phyloP scores from a whole-genome alignment of 768 basidiomycete genomes.

The Pulveroboletus sp. region DNA sequence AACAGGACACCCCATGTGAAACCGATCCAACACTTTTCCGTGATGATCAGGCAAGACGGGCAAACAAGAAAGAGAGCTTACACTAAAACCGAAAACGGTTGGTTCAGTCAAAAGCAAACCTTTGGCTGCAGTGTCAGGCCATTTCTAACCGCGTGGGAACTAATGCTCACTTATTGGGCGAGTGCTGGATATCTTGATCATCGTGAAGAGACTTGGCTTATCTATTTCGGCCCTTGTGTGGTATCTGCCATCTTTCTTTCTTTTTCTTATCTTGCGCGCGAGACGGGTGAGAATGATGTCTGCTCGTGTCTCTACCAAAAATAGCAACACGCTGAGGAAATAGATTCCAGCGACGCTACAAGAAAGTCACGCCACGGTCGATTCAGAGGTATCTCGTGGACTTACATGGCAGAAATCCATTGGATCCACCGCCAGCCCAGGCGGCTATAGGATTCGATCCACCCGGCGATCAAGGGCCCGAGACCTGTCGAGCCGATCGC shows the following conservation, averaged over 20 bases:
- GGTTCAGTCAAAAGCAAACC: constrained; percentile 49
- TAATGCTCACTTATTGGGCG: constrained; percentile 66
- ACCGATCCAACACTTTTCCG: constrained; percentile 60
- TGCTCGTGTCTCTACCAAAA: constrained; percentile 72
- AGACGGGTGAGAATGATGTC: constrained; percentile 66
- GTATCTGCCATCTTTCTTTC: constrained; percentile 62
- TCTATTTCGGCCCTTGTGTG: constrained; percentile 65
- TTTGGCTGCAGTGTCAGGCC: constrained; percentile 2
- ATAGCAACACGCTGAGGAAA: constrained; percentile 45
- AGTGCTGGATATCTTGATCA: constrained; percentile 70
- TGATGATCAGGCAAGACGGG: constrained; percentile 3
- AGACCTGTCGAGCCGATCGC: constrained; percentile 62
- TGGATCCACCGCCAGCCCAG: constrained; percentile 83
- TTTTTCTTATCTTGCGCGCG: constrained; percentile 61
- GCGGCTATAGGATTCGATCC: constrained; percentile 57
- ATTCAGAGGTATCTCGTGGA: neutral
- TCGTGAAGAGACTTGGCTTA: constrained; percentile 46
- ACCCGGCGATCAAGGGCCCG: constrained; percentile 63
- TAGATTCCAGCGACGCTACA: constrained; percentile 52
- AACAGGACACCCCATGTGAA: constrained; percentile 78
- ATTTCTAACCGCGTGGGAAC: neutral
- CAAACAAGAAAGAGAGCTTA: constrained; percentile 30
- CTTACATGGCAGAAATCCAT: constrained; percentile 71
- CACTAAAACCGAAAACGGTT: constrained; percentile 70
- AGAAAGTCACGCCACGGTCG: neutral